These are phyloP conservation scores for Globisporangium perplexum DNA, from an alignment of 352 stramenopile species.

Conservation along the genomic window DNA sequence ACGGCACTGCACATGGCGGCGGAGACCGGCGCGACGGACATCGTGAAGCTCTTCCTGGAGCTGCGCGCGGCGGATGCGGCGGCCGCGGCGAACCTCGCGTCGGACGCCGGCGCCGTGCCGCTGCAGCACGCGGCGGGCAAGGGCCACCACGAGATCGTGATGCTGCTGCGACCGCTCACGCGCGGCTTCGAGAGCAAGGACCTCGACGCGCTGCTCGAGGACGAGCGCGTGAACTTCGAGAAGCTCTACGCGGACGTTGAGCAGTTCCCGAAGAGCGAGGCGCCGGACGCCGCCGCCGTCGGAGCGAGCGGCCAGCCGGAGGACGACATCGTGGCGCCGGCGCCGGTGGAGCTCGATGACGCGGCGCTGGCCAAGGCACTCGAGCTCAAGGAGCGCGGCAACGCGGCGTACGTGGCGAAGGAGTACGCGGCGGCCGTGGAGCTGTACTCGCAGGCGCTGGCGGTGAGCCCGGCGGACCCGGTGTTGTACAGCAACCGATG, in stretches of 20 bases:
- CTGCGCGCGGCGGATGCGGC: conserved; percentile 38
- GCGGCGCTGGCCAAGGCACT: conserved; percentile 30
- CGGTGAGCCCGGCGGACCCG: conserved; percentile 43
- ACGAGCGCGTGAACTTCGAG: conserved; percentile 61
- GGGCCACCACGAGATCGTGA: conserved; percentile 60
- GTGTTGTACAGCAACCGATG: conserved; percentile 84
- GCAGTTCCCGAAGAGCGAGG: conserved; percentile 14
- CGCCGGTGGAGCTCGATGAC: conserved; percentile 30
- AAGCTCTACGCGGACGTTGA: conserved; percentile 37
- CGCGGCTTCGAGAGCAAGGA: conserved; percentile 49
- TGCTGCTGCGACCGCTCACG: conserved; percentile 55
- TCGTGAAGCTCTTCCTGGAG: conserved; percentile 52
- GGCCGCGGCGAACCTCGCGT: conserved; percentile 45
- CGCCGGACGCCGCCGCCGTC: conserved; percentile 24
- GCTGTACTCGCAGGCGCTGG: conserved; percentile 61
- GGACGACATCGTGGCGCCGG: conserved; percentile 41
- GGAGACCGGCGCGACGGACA: conserved; percentile 59
- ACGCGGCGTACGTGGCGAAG: conserved; percentile 66
- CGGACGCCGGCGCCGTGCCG: conserved; percentile 56
- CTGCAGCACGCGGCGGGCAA: conserved; percentile 73
- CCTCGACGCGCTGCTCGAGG: conserved; percentile 47
- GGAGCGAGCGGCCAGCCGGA: conserved; percentile 24
- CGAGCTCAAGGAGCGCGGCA: conserved; percentile 63
- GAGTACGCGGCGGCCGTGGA: conserved; percentile 44
- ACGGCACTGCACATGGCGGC: conserved; percentile 74